Base-by-base conservation (phyloP, 345 rosid species). In the Pistacia atlantica region DNA sequence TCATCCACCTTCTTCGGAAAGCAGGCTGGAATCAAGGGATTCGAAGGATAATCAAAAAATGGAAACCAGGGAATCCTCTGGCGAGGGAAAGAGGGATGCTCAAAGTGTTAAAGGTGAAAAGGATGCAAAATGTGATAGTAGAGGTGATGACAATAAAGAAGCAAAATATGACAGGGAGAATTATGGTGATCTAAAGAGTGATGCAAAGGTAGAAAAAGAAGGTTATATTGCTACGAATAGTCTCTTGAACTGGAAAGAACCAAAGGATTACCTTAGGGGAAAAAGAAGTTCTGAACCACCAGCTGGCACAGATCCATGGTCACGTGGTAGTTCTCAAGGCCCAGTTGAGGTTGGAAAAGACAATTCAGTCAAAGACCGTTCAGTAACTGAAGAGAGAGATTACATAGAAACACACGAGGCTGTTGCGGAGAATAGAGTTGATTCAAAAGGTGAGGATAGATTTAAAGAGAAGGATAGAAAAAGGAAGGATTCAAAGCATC, bases 401-500 rank as follows among this genome's bases (percentile, higher is more conserved):
- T 79, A 77, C 74, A 69, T 76, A 4, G 93, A 97, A 83, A 80
- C 86, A 65, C 89, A 88, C 54, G 97, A 93, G 86, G 87, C 95
- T 1, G 89, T 87, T 58, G 99, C 94, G n/a, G 99, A 94, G 82
- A 92, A 92, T 79, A 94, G 88, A 84, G 80, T 89, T 81, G 98
- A 92, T 79, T 70, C 76, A 10, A 96, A 91, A 85, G 83, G 83
- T n/a, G 99, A 96, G 28, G 99, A 97, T 77, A 88, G 89, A 74
- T 88, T 86, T 82, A 97, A 92, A 79, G 99, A 93, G 49, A 96
- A 92, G 83, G 99, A 96, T 60, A 92, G 89, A 83, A 96, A 92
- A 78, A 84, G 95, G 83, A 96, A 93, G 84, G 99, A 96, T 63
- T 67, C 78, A 35, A 96, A 90, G 86, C 89, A 85, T 64, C 82